Evolutionary conservation across 208 protist genomes (phyloP), one percentile per base, ranked within the genome.

Genomic region (Wallacemonas sp.): DNA sequence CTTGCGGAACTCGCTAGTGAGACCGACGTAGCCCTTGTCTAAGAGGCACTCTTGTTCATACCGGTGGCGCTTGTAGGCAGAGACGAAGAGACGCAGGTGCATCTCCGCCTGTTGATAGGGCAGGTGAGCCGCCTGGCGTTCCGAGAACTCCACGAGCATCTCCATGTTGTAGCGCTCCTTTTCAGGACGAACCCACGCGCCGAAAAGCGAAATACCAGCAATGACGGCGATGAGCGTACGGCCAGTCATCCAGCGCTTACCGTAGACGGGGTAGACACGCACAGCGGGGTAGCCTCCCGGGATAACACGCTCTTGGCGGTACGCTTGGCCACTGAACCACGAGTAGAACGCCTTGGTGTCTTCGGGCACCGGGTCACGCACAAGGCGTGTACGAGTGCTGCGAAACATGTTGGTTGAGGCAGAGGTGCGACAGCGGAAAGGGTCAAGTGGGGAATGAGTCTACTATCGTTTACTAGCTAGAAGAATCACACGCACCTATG

Each of bases 281-380:
- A 95, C 76, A 6, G 89, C 88, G 13, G 88, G 89, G 65, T 95
- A 93, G 24, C 87, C 87, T 19, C 88, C 92, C 9, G 88, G 87
- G 38, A 94, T 93, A 22, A 86, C 79, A 60, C 88, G 83, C 73
- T 95, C 85, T 75, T 95, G 89, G 33, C 90, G 89, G 64, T 95
- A 94, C 30, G 92, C 88, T 72, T 95, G 89, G 15, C 86, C 80
- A 66, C 89, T 94, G 55, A 93, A 95, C 89, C 87, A 93, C 10
- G 85, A 87, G 71, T 93, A 94, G 67, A 93, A 94, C 12, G 87
- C 83, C 71, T 94, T 93, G 36, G 83, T 93, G 69, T 95, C 90
- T 12, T 79, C 87, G 21, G 85, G 86, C 13, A 96, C 87, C 12
- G 91, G 91, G 68, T 93, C 81, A 29, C 88, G 85, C 62, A 95